A percentile compares a stretch with the other conserved stretches of the same genome.
These are phyloP conservation scores for Colletotrichum sp. DNA, from an alignment of 2,329 filamentous ascomycete species.

Conservation along the genomic window DNA sequence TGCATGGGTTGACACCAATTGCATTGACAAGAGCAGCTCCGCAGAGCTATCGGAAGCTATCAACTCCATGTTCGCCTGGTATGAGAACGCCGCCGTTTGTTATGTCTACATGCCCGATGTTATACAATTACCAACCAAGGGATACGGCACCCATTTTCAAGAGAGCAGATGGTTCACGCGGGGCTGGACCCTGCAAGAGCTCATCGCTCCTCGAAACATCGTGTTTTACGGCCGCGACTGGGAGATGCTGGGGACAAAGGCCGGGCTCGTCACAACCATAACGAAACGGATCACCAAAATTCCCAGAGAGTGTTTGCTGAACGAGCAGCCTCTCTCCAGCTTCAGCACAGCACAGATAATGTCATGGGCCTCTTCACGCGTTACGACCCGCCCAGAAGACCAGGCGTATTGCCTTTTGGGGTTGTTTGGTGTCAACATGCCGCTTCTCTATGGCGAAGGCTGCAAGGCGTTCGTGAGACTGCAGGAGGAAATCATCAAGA, in stretches of 20 bases:
- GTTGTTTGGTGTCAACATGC: slow-evolving; percentile 39
- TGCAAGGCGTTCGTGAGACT: slow-evolving; percentile 35
- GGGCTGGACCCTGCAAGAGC: slow-evolving; percentile 22
- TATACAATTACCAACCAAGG: background rate
- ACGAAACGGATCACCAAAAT: background rate
- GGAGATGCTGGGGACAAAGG: background rate
- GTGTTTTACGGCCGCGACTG: slow-evolving; percentile 16
- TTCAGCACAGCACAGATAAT: slow-evolving; percentile 33
- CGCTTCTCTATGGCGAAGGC: slow-evolving; percentile 41
- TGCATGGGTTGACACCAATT: background rate
- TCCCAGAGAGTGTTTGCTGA: background rate
- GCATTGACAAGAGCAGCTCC: slow-evolving; percentile 6
- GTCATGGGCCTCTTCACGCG: slow-evolving; percentile 37
- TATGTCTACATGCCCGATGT: slow-evolving; percentile 26
- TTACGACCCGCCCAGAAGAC: slow-evolving; percentile 34
- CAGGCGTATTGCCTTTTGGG: slow-evolving; percentile 39
- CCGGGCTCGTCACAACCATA: background rate
- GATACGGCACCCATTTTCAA: background rate
- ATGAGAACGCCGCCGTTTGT: slow-evolving; percentile 20
- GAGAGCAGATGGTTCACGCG: slow-evolving; percentile 19
- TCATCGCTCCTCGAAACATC: slow-evolving; percentile 7
- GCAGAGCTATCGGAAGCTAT: slow-evolving; percentile 10
- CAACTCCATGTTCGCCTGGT: slow-evolving; percentile 24
- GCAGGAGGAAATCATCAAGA: slow-evolving; percentile 39
- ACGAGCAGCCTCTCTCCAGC: background rate